These are phyloP conservation scores for Apiosordaria backusii DNA, from an alignment of 495 filamentous ascomycete genomes.

Conservation along the genomic window DNA sequence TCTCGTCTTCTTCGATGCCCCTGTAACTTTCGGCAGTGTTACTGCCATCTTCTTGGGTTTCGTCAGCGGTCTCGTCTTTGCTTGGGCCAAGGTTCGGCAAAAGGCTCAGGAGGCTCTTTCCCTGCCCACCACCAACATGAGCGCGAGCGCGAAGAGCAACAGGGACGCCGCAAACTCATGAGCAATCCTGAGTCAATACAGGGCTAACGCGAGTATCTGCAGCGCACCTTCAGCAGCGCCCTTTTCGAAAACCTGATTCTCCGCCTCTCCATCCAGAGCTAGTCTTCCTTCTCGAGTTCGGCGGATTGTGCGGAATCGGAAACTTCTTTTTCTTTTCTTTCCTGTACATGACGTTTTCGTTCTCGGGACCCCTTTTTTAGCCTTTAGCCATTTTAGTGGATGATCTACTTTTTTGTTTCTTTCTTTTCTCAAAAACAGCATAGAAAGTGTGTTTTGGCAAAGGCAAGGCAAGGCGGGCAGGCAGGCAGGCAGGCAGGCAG, in stretches of 20 bases:
- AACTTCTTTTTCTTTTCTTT: conserved; percentile 10
- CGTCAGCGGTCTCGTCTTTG: conserved; percentile 84
- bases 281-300: neutral
- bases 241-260: neutral
- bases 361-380: conserved; percentile 3
- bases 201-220: conserved; percentile 6
- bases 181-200: conserved; percentile 13
- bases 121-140: conserved; percentile 64
- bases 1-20: conserved; percentile 90
- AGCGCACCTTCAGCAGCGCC: conserved; percentile 7
- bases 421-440: conserved; percentile 12
- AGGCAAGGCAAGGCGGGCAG: neutral
- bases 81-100: conserved; percentile 88
- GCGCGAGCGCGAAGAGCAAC: conserved; percentile 91
- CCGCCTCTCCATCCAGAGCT: neutral
- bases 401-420: conserved; percentile 16
- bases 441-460: conserved; percentile 17
- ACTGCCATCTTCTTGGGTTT: conserved; percentile 88
- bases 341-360: conserved; percentile 16
- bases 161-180: conserved; percentile 63
- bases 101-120: conserved; percentile 57
- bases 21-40: conserved; percentile 87
- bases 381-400: conserved; percentile 20
- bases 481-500: neutral
- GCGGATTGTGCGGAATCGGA: neutral